Conservation (phyloP, 805 yeast species). For the Candida silvicultrix region DNA sequence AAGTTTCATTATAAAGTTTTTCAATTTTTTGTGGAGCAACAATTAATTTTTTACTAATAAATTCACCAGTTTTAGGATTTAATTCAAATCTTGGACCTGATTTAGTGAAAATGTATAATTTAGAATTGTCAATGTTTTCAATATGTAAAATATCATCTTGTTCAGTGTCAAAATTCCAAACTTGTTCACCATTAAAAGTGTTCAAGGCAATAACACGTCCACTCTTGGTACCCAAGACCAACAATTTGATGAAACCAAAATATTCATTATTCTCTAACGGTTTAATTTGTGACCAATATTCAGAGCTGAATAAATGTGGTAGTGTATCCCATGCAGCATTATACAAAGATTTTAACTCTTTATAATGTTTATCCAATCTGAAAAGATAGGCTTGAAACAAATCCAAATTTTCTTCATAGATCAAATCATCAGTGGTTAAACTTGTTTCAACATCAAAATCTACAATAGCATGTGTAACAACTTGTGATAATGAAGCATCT, state of each 20-base stretch:
- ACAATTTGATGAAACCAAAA: conserved; percentile 41
- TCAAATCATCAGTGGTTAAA: conserved; percentile 22
- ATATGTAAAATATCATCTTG: conserved; percentile 17
- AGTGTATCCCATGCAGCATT: conserved; percentile 8
- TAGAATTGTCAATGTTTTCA: conserved; percentile 13
- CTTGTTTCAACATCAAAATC: conserved; percentile 18
- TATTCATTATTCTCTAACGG: conserved; percentile 13
- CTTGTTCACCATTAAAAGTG: conserved; percentile 29
- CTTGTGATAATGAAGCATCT: conserved; percentile 36
- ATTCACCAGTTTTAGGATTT: conserved; percentile 24
- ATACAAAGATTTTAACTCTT: conserved; percentile 9
- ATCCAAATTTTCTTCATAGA: conserved; percentile 23
- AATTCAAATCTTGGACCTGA: conserved; percentile 16
- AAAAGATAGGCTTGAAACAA: conserved; percentile 25
- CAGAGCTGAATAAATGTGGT: conserved; percentile 7
- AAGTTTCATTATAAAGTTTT: conserved; percentile 13
- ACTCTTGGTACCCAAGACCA: conserved; percentile 33
- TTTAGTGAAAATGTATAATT: conserved; percentile 11
- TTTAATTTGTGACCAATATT: background rate
- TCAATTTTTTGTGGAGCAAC: conserved; percentile 6
- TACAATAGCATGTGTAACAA: conserved; percentile 28
- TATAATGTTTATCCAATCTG: conserved; percentile 25
- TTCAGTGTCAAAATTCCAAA: conserved; percentile 32
- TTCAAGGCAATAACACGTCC: conserved; percentile 40
- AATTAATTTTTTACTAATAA: conserved; percentile 10